A percentile compares a stretch with the other conserved stretches of the same genome.
These are phyloP conservation scores for Jamesozyma lodderae DNA, from an alignment of 805 yeast genomes.

Conservation along the genomic window DNA sequence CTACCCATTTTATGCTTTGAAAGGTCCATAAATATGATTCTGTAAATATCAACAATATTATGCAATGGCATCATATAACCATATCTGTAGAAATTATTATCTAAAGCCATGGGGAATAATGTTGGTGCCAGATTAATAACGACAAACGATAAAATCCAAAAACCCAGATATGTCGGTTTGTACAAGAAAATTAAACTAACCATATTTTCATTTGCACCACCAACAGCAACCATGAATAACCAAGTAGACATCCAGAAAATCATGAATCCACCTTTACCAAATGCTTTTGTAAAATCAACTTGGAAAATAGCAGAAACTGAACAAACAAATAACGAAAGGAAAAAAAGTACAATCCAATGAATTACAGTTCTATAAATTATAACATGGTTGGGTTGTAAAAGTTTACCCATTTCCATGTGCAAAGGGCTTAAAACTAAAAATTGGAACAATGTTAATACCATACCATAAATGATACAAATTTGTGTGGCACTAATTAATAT, in stretches of 20 bases:
- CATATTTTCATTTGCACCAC: slow-evolving; percentile 63
- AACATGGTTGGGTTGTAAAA: slow-evolving; percentile 37
- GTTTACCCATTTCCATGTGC: slow-evolving; percentile 41
- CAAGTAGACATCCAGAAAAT: slow-evolving; percentile 65
- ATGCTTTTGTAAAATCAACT: slow-evolving; percentile 47
- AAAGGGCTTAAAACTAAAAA: slow-evolving; percentile 50
- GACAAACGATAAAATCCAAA: slow-evolving; percentile 67
- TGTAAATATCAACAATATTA: slow-evolving; percentile 52
- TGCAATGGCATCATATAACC: slow-evolving; percentile 66
- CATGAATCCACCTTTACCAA: slow-evolving; percentile 64
- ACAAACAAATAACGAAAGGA: slow-evolving; percentile 50
- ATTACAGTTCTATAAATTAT: slow-evolving; percentile 43
- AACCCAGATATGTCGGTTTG: slow-evolving; percentile 58
- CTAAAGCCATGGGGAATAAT: slow-evolving; percentile 53
- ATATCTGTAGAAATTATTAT: slow-evolving; percentile 46
- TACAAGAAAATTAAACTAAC: slow-evolving; percentile 42
- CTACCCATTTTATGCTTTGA: slow-evolving; percentile 50
- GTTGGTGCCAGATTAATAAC: slow-evolving; percentile 60
- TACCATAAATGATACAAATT: slow-evolving; percentile 64
- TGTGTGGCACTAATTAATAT: slow-evolving; percentile 61
- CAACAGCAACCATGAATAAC: slow-evolving; percentile 66
- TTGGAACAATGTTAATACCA: slow-evolving; percentile 65
- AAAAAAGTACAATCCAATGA: slow-evolving; percentile 42
- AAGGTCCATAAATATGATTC: slow-evolving; percentile 49
- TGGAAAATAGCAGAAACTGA: slow-evolving; percentile 62